A percentile compares a stretch with the other conserved stretches of the same genome.
Evolutionary conservation across 139 green algal species (phyloP).

Genomic region (Raphidocelis subcapitata): DNA sequence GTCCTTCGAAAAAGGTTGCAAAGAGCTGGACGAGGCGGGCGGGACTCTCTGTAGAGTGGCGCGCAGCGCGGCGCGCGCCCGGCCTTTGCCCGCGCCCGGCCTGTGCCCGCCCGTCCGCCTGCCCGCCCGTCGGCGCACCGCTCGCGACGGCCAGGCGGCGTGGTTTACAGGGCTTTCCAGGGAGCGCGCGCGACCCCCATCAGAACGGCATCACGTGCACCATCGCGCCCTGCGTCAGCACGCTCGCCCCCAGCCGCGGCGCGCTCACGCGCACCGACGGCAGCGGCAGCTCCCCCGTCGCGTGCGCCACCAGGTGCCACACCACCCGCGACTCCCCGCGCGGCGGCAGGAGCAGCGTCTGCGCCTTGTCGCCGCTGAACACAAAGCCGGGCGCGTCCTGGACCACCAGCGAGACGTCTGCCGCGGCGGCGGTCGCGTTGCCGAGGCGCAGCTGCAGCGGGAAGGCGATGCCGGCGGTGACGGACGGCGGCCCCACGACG

Average conservation of each 20-base stretch:
- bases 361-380: slow-evolving; percentile 28
- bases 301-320: slow-evolving; percentile 44
- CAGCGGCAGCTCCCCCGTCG: slow-evolving; percentile 37
- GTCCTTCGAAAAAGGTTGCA: too few relatives aligned
- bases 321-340: slow-evolving; percentile 20
- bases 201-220: slow-evolving; percentile 47
- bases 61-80: too few relatives aligned
- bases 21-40: too few relatives aligned
- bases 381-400: slow-evolving; percentile 44
- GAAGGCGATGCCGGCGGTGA: slow-evolving; percentile 48
- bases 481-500: slow-evolving; percentile 27
- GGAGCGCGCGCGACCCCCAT: neutral
- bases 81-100: too few relatives aligned
- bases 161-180: too few relatives aligned
- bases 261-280: slow-evolving; percentile 35
- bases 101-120: too few relatives aligned
- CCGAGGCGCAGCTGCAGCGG: slow-evolving; percentile 46
- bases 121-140: too few relatives aligned
- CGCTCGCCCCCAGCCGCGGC: slow-evolving; percentile 19
- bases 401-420: slow-evolving; percentile 39
- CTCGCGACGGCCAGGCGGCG: too few relatives aligned
- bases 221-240: slow-evolving; percentile 33
- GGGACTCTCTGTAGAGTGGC: too few relatives aligned
- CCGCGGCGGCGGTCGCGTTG: slow-evolving; percentile 22
- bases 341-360: slow-evolving; percentile 11